Evolutionary conservation across 2,329 filamentous ascomycete genomes (phyloP).

Genomic region (Thelonectria rubi): DNA sequence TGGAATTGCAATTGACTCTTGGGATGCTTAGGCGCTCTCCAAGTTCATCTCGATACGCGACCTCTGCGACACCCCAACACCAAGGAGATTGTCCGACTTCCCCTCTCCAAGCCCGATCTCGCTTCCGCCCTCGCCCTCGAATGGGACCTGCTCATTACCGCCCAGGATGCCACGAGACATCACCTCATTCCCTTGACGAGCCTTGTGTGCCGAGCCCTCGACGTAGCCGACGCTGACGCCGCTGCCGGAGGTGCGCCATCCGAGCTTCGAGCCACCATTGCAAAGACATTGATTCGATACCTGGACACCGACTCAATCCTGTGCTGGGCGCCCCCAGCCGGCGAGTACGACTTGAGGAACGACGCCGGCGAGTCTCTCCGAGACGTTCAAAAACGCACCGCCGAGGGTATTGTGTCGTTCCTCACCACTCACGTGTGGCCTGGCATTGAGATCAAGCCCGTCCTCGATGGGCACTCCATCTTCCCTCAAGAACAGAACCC

Average conservation of each 20-base stretch:
- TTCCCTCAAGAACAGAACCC: constrained; percentile 77
- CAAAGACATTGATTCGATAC: constrained; percentile 80
- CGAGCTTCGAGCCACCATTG: constrained; percentile 71
- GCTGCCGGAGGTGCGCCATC: constrained; percentile 42
- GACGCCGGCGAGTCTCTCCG: constrained; percentile 69
- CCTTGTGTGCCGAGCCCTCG: constrained; percentile 81
- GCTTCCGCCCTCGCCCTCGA: constrained; percentile 88
- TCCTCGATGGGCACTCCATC: constrained; percentile 82
- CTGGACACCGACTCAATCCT: constrained; percentile 91
- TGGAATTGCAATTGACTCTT: constrained; percentile 10
- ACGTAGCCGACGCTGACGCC: constrained; percentile 76
- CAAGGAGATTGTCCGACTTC: constrained; percentile 76
- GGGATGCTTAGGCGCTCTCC: constrained; percentile 52
- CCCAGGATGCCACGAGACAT: constrained; percentile 83
- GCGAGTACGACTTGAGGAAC: constrained; percentile 57
- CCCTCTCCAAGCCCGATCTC: constrained; percentile 79
- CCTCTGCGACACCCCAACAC: constrained; percentile 81
- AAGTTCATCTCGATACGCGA: constrained; percentile 79
- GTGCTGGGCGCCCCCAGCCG: constrained; percentile 77
- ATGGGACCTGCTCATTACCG: constrained; percentile 86
- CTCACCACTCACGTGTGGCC: constrained; percentile 83
- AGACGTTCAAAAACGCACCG: constrained; percentile 74
- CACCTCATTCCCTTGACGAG: constrained; percentile 93
- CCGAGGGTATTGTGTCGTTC: constrained; percentile 75
- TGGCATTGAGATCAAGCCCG: constrained; percentile 78